A percentile compares a stretch with the other conserved stretches of the same genome.
phyloP scores from a whole-genome alignment of 2,329 filamentous ascomycete species.

The Penicillium sp. region DNA sequence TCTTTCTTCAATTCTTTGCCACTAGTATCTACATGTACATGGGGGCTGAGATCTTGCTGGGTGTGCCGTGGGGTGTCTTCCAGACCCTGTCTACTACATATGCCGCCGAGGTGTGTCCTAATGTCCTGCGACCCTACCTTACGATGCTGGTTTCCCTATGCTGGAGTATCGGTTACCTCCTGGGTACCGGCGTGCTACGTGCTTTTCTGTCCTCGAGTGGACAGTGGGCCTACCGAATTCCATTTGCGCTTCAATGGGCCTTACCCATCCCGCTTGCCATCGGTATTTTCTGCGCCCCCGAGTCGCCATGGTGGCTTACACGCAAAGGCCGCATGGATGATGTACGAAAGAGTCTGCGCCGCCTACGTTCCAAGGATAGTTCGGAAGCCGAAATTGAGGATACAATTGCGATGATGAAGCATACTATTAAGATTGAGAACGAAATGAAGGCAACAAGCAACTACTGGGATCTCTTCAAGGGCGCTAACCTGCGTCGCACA shows the following conservation, averaged over 20 bases:
- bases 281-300: constrained; percentile 17
- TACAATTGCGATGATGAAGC: constrained; percentile 18
- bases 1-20: constrained; percentile 53
- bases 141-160: constrained; percentile 37
- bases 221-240: constrained; percentile 37
- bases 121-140: constrained; percentile 23
- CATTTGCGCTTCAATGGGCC: constrained; percentile 26
- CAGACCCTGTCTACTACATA: constrained; percentile 19
- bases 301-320: constrained; percentile 20
- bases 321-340: constrained; percentile 13
- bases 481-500: constrained; percentile 13
- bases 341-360: constrained; percentile 11
- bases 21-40: constrained; percentile 45
- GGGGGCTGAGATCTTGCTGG: constrained; percentile 47
- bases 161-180: constrained; percentile 28
- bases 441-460: constrained; percentile 13
- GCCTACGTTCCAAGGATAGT: constrained; percentile 25
- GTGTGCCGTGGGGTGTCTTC: constrained; percentile 35
- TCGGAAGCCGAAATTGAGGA: constrained; percentile 10
- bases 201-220: constrained; percentile 26
- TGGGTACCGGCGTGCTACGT: constrained; percentile 22
- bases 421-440: constrained; percentile 15
- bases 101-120: constrained; percentile 19
- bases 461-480: constrained; percentile 17
- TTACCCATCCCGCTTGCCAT: constrained; percentile 16